Conservation (phyloP, 352 stramenopile species). For the Phytophthora tubulina region DNA sequence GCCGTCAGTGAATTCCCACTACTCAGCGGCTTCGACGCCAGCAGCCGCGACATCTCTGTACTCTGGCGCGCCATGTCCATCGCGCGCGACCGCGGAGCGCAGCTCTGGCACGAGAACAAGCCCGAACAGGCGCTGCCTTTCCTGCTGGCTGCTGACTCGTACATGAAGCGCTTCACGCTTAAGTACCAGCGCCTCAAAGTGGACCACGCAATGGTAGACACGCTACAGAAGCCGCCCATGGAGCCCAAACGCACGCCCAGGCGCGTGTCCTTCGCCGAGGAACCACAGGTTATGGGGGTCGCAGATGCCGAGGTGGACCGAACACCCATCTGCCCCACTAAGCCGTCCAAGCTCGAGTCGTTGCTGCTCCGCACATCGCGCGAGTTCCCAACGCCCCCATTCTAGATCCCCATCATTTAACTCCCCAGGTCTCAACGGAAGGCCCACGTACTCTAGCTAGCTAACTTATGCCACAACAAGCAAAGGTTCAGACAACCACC, state of each 20-base stretch:
- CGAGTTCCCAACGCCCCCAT: constrained; percentile 80
- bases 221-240: constrained; percentile 45
- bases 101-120: constrained; percentile 90
- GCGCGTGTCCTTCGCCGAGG: constrained; percentile 74
- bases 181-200: constrained; percentile 90
- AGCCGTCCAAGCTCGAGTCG: constrained; percentile 86
- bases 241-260: constrained; percentile 45
- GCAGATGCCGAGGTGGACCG: constrained; percentile 82
- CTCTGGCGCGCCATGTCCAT: constrained; percentile 88
- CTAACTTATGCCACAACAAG: constrained; percentile 41
- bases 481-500: constrained; percentile 23
- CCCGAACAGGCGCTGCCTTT: constrained; percentile 83
- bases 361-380: constrained; percentile 83
- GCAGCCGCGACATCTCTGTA: constrained; percentile 75
- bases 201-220: constrained; percentile 85
- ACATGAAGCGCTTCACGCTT: constrained; percentile 91
- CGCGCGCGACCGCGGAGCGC: constrained; percentile 76
- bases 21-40: constrained; percentile 70
- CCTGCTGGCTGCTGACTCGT: constrained; percentile 82
- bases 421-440: constrained; percentile 34
- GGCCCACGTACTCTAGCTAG: constrained; percentile 44
- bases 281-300: constrained; percentile 71
- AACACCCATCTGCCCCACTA: constrained; percentile 76
- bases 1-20: constrained; percentile 69
- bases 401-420: constrained; percentile 54